These are phyloP conservation scores for Fusarium citri DNA, from an alignment of 2,329 filamentous ascomycete species.

Conservation along the genomic window DNA sequence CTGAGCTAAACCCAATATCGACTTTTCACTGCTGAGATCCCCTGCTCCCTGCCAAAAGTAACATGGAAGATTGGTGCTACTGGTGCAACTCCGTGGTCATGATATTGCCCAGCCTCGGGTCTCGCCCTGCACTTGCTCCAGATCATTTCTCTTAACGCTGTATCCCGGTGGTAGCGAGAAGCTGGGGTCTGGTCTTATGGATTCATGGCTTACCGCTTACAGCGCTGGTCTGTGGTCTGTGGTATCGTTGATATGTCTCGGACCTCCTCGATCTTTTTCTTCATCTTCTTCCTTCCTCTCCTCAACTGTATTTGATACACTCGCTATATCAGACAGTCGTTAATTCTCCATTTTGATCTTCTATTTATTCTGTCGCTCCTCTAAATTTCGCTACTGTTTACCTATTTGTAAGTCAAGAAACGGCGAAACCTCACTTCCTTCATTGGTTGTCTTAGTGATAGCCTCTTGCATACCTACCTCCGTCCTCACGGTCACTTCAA, in stretches of 20 bases:
- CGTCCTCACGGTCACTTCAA: constrained; percentile 15
- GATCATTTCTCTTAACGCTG: constrained; percentile 43
- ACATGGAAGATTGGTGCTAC: constrained; percentile 27
- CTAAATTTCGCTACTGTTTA: neutral
- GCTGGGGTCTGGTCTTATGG: constrained; percentile 3
- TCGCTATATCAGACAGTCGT: constrained; percentile 32
- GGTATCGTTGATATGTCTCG: constrained; percentile 25
- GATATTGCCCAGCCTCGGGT: constrained; percentile 46
- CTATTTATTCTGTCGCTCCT: constrained; percentile 9
- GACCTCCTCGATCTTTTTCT: constrained; percentile 25
- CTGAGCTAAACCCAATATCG: constrained; percentile 42
- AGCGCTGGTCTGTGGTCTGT: neutral
- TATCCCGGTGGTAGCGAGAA: constrained; percentile 16
- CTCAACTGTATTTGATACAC: constrained; percentile 30
- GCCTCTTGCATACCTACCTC: constrained; percentile 26
- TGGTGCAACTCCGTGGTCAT: constrained; percentile 36
- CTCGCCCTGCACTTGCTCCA: constrained; percentile 34
- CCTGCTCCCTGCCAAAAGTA: constrained; percentile 26
- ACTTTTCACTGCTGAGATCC: constrained; percentile 26
- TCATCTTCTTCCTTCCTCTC: constrained; percentile 22
- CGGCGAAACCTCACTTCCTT: constrained; percentile 6
- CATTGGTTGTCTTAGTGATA: constrained; percentile 32
- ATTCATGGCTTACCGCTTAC: constrained; percentile 1
- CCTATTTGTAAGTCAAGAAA: constrained; percentile 27
- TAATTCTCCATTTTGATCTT: constrained; percentile 9